These are phyloP conservation scores for Malus hybrid DNA, from an alignment of 331 rosid species.

Conservation along the genomic window DNA sequence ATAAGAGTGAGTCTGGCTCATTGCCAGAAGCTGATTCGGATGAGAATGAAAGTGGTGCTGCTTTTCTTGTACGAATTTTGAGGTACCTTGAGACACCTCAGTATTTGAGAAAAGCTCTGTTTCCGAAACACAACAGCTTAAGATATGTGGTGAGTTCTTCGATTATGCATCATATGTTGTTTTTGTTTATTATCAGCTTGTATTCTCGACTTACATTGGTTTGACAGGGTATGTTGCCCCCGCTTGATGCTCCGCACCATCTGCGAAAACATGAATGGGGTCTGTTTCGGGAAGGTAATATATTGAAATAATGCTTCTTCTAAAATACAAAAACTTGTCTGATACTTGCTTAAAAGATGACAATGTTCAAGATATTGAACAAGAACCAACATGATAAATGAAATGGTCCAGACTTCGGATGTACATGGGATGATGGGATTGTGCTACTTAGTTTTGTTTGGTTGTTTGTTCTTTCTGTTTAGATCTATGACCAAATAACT, in stretches of 20 bases:
- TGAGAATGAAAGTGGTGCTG: constrained; percentile 68
- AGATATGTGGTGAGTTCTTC: constrained; percentile 66
- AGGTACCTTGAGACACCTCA: constrained; percentile 95
- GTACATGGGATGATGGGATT: background rate
- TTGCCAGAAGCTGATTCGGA: constrained; percentile 30
- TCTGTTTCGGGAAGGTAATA: constrained; percentile 66
- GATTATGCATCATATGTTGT: constrained; percentile 10
- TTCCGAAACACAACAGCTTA: constrained; percentile 73
- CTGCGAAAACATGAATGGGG: constrained; percentile 96
- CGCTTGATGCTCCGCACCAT: constrained; percentile 98
- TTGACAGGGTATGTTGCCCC: constrained; percentile 86
- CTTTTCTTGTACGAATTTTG: constrained; percentile 69
- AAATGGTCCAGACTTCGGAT: background rate
- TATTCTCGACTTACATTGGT: background rate
- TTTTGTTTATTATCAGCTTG: background rate
- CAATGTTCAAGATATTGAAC: background rate
- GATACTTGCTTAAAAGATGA: background rate
- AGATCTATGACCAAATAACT: background rate
- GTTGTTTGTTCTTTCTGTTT: background rate
- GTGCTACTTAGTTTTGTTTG: background rate
- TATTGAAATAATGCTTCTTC: background rate
- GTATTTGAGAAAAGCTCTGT: constrained; percentile 80
- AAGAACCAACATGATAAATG: background rate
- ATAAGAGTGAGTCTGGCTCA: constrained; percentile 25
- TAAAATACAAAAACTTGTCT: background rate